phyloP scores from a whole-genome alignment of 139 green algal genomes.

The Edaphochlamys debaryana region DNA sequence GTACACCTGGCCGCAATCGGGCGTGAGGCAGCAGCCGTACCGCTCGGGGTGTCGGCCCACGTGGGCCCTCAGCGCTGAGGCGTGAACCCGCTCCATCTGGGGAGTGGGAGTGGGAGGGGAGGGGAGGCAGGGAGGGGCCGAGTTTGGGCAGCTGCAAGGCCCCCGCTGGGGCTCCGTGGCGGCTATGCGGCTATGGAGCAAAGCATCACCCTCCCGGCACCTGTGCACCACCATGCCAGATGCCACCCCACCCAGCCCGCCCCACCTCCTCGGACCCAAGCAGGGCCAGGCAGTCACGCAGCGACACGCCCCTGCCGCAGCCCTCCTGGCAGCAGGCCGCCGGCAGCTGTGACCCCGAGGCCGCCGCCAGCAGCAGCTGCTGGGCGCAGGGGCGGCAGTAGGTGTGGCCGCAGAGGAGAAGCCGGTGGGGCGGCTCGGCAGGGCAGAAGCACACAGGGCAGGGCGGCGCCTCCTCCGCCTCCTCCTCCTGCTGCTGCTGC shows the following conservation, averaged over 20 bases:
- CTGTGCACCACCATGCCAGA: too few relatives aligned
- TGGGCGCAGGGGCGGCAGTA: background rate
- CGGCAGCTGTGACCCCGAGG: background rate
- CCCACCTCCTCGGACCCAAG: background rate
- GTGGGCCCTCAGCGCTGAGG: background rate
- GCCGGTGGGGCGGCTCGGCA: background rate
- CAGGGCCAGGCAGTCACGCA: background rate
- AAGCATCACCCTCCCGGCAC: too few relatives aligned
- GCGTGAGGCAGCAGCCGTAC: background rate
- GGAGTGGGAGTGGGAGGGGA: too few relatives aligned
- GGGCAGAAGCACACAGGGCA: slow-evolving; percentile 2
- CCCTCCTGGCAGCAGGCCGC: background rate
- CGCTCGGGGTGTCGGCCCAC: background rate
- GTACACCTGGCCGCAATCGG: slow-evolving; percentile 1
- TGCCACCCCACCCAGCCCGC: background rate
- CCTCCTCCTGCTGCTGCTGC: background rate
- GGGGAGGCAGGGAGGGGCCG: too few relatives aligned
- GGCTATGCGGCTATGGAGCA: too few relatives aligned
- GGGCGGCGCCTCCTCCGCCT: background rate
- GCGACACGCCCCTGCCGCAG: background rate
- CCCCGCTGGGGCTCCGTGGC: too few relatives aligned
- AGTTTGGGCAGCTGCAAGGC: too few relatives aligned
- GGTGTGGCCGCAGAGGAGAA: background rate
- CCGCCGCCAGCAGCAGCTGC: slow-evolving; percentile 4
- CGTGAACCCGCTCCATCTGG: background rate